Evolutionary conservation across 2,329 filamentous ascomycete species (phyloP).

Genomic region (Atkinsonella hypoxylon): DNA sequence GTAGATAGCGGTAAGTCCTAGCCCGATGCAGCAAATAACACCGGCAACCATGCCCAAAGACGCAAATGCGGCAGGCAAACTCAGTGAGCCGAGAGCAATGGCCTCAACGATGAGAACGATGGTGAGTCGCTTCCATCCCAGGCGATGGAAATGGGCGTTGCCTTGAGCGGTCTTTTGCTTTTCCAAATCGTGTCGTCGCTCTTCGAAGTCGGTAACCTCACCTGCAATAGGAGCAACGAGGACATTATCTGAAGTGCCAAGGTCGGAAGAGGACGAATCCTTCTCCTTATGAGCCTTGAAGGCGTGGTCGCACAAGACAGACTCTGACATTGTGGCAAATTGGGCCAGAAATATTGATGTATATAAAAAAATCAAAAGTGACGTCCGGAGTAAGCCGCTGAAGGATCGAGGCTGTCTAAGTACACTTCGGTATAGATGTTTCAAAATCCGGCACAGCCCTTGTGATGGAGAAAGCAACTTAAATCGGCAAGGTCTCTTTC

Average conservation of each 20-base stretch:
- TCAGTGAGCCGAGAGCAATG: slow-evolving; percentile 41
- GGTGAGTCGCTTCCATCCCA: slow-evolving; percentile 45
- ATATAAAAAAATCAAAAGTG: background rate
- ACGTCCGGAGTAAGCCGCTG: background rate
- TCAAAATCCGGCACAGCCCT: background rate
- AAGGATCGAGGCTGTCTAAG: background rate
- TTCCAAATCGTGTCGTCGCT: slow-evolving; percentile 28
- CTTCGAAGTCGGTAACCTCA: slow-evolving; percentile 26
- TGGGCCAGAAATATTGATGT: background rate
- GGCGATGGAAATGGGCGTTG: slow-evolving; percentile 36
- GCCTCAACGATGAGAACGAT: slow-evolving; percentile 45
- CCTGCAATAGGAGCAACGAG: slow-evolving; percentile 17
- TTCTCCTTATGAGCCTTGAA: slow-evolving; percentile 3
- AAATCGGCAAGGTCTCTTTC: background rate
- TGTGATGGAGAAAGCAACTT: background rate
- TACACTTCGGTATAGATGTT: background rate
- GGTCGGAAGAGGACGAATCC: slow-evolving; percentile 5
- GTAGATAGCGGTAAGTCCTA: slow-evolving; percentile 36
- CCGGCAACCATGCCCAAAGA: slow-evolving; percentile 42
- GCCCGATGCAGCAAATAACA: slow-evolving; percentile 27
- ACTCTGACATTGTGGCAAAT: slow-evolving; percentile 3
- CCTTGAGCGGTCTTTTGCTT: slow-evolving; percentile 34
- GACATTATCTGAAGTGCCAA: slow-evolving; percentile 13
- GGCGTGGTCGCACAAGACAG: slow-evolving; percentile 6
- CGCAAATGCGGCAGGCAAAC: slow-evolving; percentile 39